Evolutionary conservation across 306 rosid genomes (phyloP).

Genomic region (Senna siamea): DNA sequence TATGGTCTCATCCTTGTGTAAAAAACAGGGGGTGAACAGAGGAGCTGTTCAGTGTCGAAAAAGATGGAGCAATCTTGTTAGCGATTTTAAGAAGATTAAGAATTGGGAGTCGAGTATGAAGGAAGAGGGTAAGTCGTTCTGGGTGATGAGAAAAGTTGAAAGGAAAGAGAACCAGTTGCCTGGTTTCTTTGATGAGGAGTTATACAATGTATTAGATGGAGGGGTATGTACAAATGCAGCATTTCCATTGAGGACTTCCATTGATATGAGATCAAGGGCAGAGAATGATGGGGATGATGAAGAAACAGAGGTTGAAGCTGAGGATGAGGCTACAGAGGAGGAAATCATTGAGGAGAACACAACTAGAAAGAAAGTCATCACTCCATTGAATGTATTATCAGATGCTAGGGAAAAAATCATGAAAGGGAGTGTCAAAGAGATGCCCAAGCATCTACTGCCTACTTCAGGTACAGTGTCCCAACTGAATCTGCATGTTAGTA

Average conservation of each 20-base stretch:
- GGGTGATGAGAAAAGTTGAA: background rate
- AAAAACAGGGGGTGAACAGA: background rate
- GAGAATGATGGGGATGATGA: background rate
- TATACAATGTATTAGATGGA: background rate
- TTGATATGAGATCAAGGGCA: background rate
- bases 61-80: background rate
- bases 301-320: background rate
- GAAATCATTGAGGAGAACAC: background rate
- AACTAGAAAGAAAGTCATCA: background rate
- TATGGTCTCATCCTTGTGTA: slow-evolving; percentile 25
- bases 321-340: background rate
- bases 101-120: background rate
- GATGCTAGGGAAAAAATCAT: background rate
- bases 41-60: background rate
- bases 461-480: background rate
- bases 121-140: background rate
- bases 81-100: background rate
- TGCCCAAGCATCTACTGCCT: background rate
- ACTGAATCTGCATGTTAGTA: background rate
- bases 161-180: background rate
- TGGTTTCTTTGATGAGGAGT: background rate
- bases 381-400: background rate
- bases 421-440: background rate
- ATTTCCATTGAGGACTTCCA: background rate
- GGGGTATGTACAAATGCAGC: background rate